Conservation (phyloP, 2,329 filamentous ascomycete species). For the Fusarium chaquense region DNA sequence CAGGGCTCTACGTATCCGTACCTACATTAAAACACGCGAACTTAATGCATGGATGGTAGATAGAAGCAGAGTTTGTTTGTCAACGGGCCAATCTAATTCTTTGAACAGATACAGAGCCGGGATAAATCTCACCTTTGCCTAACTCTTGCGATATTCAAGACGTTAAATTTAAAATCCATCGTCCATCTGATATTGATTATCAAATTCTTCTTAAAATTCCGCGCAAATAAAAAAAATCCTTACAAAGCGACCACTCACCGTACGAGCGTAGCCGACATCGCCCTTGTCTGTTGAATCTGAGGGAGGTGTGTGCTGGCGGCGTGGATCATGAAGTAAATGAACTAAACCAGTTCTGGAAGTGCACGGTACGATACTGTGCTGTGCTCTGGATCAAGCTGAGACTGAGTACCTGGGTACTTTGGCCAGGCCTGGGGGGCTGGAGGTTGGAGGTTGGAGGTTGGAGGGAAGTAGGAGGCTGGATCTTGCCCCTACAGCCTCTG, state of each 20-base stretch:
- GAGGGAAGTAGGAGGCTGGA: conserved; percentile 20
- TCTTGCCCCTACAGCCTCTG: conserved; percentile 18
- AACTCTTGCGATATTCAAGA: neutral
- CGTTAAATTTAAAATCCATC: neutral
- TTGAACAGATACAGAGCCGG: neutral
- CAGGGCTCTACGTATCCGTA: conserved; percentile 6
- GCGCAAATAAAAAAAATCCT: neutral
- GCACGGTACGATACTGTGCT: conserved; percentile 38
- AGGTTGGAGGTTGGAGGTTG: neutral
- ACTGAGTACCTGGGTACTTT: conserved; percentile 18
- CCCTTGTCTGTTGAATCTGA: conserved; percentile 27
- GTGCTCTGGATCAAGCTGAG: conserved; percentile 26
- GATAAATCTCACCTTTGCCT: neutral
- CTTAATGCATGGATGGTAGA: conserved; percentile 8
- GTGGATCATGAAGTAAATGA: conserved; percentile 26
- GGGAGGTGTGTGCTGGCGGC: conserved; percentile 26
- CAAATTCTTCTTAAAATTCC: neutral
- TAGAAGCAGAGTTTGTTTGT: neutral
- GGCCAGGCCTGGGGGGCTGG: neutral
- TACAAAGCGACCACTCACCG: conserved; percentile 16
- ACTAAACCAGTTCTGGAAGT: conserved; percentile 16
- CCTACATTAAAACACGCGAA: conserved; percentile 10
- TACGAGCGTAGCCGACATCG: conserved; percentile 29
- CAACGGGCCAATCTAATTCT: neutral
- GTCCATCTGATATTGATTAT: neutral